These are phyloP conservation scores for Lactarius vividus DNA, from an alignment of 768 basidiomycete genomes.

Conservation along the genomic window DNA sequence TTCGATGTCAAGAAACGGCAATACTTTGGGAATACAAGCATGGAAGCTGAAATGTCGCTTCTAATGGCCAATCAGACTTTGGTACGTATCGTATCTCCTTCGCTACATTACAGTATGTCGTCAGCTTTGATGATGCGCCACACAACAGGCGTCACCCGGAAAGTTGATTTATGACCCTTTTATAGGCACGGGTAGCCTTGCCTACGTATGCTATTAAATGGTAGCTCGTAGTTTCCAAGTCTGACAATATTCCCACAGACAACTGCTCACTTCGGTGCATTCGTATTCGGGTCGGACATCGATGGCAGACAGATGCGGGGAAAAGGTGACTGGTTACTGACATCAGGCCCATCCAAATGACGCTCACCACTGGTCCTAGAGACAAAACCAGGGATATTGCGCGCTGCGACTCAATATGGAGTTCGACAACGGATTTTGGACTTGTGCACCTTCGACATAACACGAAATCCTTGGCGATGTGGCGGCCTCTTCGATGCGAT, in stretches of 20 bases:
- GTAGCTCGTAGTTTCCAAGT: conserved; percentile 3
- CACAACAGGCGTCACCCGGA: conserved; percentile 71
- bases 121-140: background rate
- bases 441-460: conserved; percentile 91
- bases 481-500: conserved; percentile 93
- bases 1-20: conserved; percentile 88
- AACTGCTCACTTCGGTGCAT: conserved; percentile 81
- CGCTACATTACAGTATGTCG: background rate
- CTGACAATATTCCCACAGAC: conserved; percentile 47
- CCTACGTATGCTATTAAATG: conserved; percentile 54
- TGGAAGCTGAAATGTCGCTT: conserved; percentile 95
- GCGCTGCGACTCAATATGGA: conserved; percentile 84
- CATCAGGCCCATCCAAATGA: background rate
- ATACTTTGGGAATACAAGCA: conserved; percentile 95
- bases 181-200: conserved; percentile 89
- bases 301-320: conserved; percentile 97
- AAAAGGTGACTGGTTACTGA: conserved; percentile 53
- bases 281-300: conserved; percentile 90
- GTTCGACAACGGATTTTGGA: conserved; percentile 72
- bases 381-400: conserved; percentile 64
- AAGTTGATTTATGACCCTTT: conserved; percentile 96
- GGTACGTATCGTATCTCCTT: conserved; percentile 40
- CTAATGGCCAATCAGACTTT: conserved; percentile 96
- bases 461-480: conserved; percentile 81
- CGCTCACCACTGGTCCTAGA: conserved; percentile 30